phyloP scores from a whole-genome alignment of 2,329 filamentous ascomycete species.

The Fusarium sororula region DNA sequence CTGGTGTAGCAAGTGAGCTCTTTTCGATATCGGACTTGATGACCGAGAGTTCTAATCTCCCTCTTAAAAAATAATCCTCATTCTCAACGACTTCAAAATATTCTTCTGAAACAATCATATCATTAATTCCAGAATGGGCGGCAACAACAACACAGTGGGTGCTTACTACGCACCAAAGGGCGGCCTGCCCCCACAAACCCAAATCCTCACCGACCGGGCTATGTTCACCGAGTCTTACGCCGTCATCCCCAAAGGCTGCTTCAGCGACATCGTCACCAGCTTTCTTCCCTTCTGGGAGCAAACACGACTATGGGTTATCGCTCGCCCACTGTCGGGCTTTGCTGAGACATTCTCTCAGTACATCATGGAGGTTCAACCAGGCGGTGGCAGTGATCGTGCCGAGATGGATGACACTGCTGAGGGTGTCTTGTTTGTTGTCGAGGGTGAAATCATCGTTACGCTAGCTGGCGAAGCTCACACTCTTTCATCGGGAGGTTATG shows the following conservation, averaged over 20 bases:
- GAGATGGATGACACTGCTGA: conserved; percentile 24
- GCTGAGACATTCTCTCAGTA: conserved; percentile 28
- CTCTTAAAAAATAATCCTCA: background rate
- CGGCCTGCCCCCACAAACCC: conserved; percentile 22
- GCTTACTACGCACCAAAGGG: conserved; percentile 28
- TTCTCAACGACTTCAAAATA: background rate
- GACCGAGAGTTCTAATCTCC: background rate
- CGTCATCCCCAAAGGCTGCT: conserved; percentile 27
- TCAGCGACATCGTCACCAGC: conserved; percentile 30
- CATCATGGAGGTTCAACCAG: conserved; percentile 24
- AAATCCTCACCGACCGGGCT: conserved; percentile 22
- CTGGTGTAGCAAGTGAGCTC: background rate
- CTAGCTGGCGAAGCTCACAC: conserved; percentile 5
- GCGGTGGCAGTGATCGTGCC: conserved; percentile 19
- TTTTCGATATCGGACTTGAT: background rate
- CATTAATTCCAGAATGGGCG: background rate
- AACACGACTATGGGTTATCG: conserved; percentile 24
- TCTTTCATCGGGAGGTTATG: conserved; percentile 13
- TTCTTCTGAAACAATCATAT: background rate
- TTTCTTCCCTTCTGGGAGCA: conserved; percentile 27
- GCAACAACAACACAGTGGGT: conserved; percentile 1
- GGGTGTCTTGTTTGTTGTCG: conserved; percentile 20
- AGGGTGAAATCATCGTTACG: conserved; percentile 18
- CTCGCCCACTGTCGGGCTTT: conserved; percentile 20
- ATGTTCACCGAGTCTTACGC: conserved; percentile 32